Evolutionary conservation across 2,329 filamentous ascomycete genomes (phyloP).

Genomic region (Colletotrichum sp.): DNA sequence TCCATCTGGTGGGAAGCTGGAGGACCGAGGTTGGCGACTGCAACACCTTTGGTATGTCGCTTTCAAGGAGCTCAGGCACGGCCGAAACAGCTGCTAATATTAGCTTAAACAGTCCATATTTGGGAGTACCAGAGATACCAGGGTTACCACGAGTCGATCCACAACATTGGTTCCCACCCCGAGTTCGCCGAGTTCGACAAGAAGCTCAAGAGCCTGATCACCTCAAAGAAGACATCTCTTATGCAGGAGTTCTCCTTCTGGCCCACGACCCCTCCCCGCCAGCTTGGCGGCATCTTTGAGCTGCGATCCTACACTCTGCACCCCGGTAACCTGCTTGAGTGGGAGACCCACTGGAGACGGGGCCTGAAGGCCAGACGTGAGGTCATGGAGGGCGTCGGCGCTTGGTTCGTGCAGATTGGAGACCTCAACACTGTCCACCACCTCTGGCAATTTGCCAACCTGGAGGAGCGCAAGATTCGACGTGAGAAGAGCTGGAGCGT

Average conservation of each 20-base stretch:
- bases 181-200: constrained; percentile 84
- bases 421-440: constrained; percentile 98
- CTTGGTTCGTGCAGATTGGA: constrained; percentile 98
- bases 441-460: constrained; percentile 96
- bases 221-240: constrained; percentile 82
- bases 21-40: constrained; percentile 96
- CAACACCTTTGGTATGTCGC: constrained; percentile 84
- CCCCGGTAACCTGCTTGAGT: constrained; percentile 94
- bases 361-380: constrained; percentile 89
- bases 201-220: constrained; percentile 86
- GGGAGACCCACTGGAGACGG: constrained; percentile 97
- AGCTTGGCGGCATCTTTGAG: constrained; percentile 93
- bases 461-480: constrained; percentile 89
- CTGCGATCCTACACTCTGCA: constrained; percentile 95
- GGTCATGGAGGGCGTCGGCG: constrained; percentile 98
- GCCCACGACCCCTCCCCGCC: constrained; percentile 90
- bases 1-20: constrained; percentile 97
- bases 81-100: constrained; percentile 2
- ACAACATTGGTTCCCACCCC: constrained; percentile 82
- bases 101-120: constrained; percentile 78
- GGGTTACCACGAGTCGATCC: constrained; percentile 90
- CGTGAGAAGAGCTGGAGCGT: constrained; percentile 95
- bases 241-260: constrained; percentile 99
- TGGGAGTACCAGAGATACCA: constrained; percentile 99
- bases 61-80: not conserved